Base-by-base conservation (phyloP, 2,329 filamentous ascomycete genomes). In the Lecanicillium sp. region DNA sequence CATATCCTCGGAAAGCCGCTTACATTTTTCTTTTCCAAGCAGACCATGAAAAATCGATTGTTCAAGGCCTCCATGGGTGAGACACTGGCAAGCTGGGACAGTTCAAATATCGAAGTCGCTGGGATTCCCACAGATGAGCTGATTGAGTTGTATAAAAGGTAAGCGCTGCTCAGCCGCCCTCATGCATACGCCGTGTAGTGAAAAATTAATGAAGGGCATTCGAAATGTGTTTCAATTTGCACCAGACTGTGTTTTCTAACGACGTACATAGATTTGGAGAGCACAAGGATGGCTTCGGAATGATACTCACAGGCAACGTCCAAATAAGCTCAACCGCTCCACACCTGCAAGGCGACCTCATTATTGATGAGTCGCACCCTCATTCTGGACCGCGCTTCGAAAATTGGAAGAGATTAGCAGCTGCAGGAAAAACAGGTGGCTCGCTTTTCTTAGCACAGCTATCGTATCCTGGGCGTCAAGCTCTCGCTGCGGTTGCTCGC, bases 41-140 rank as follows among this genome's bases (percentile, higher is more conserved):
- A 63, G 41, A 72, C 68, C 2, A 78, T 78, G 2, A 71, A 69
- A 30, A 84, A 84, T 53, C 66, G 78, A n/a, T 78, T 83, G 50
- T 56, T 83, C 46, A 84, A 84, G 56, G 77, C 65, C 5, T 73
- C 81, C 30, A 83, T 84, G 79, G 74, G 74, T 2, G 81, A 85
- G 54, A 64, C 70, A 7, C 60, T 83, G 12, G 74, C 77, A 0
- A 76, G 71, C 5, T 84, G 76, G 75, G 66, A 74, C 42, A 62
- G 70, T 6, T 66, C 66, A 17, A 64, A 75, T 40, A 48, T 72
- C 8, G 57, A 68, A 17, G 64, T 64, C 4, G 68, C 79, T 30
- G 65, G 64, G 1, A 48, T 67, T 17, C 64, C 64, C 2, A 57
- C 59, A 4, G 46, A 55, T 20, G 55, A 64, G 32, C 49, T 60